Evolutionary conservation across 2,329 filamentous ascomycete genomes (phyloP).

Genomic region (Ciborinia camelliae): DNA sequence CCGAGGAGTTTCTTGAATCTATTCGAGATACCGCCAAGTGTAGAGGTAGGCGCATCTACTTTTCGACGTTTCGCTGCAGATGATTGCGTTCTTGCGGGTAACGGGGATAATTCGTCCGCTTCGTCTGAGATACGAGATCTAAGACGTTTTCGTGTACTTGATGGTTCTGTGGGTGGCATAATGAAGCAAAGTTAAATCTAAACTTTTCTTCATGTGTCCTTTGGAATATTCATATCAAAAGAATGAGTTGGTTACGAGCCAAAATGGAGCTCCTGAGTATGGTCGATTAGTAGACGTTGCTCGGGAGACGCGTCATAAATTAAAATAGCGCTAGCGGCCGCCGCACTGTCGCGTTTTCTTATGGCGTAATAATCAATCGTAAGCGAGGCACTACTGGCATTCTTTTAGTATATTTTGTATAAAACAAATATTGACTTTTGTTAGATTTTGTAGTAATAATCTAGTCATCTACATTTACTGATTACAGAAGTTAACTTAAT

Average conservation of each 20-base stretch:
- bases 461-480: no score
- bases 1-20: constrained; percentile 13
- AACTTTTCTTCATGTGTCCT: neutral
- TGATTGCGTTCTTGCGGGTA: constrained; percentile 12
- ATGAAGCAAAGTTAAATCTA: neutral
- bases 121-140: constrained; percentile 17
- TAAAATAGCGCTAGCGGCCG: constrained; percentile 13
- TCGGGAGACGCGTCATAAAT: constrained; percentile 13
- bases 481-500: no score
- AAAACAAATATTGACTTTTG: no score
- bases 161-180: constrained; percentile 11
- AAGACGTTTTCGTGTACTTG: constrained; percentile 17
- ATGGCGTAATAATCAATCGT: no score
- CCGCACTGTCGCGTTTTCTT: neutral
- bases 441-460: no score
- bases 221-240: constrained; percentile 1
- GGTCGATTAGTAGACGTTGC: neutral
- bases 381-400: no score
- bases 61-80: constrained; percentile 19
- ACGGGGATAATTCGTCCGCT: constrained; percentile 16
- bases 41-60: constrained; percentile 9
- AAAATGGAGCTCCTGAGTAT: neutral
- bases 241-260: neutral
- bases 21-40: neutral
- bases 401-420: no score